A percentile compares a stretch with the other conserved stretches of the same genome.
These are phyloP conservation scores for Rhynchosporium graminicola DNA, from an alignment of 2,329 filamentous ascomycete species.

Conservation along the genomic window DNA sequence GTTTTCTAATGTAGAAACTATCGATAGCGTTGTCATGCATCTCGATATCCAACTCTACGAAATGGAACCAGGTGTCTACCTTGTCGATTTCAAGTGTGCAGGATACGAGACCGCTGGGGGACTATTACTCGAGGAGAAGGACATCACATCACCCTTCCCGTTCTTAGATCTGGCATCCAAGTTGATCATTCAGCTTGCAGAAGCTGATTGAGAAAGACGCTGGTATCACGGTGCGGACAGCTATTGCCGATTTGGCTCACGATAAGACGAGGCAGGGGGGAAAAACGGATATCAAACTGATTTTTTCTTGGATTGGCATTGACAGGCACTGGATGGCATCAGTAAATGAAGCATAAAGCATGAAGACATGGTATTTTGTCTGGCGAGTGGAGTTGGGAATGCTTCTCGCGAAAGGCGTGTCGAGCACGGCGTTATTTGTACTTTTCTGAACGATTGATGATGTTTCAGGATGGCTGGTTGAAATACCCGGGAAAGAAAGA, in stretches of 20 bases:
- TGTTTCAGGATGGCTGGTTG: slow-evolving; percentile 12
- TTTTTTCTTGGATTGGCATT: slow-evolving; percentile 8
- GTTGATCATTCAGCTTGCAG: slow-evolving; percentile 89
- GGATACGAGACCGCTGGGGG: slow-evolving; percentile 85
- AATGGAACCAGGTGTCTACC: slow-evolving; percentile 87
- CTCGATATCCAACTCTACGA: slow-evolving; percentile 96
- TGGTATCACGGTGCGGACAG: not conserved
- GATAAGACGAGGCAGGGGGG: slow-evolving; percentile 16
- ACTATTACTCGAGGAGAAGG: slow-evolving; percentile 82
- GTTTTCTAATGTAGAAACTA: slow-evolving; percentile 25
- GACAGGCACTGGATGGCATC: slow-evolving; percentile 10
- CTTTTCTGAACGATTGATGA: slow-evolving; percentile 1
- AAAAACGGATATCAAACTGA: not conserved
- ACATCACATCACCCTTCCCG: slow-evolving; percentile 91
- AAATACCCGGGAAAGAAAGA: slow-evolving; percentile 13
- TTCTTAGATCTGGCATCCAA: slow-evolving; percentile 92
- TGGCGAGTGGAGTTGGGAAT: not conserved
- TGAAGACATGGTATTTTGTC: not conserved
- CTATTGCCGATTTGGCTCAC: not conserved
- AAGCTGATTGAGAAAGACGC: slow-evolving; percentile 59
- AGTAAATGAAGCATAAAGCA: not conserved
- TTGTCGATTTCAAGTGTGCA: slow-evolving; percentile 98
- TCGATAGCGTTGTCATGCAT: slow-evolving; percentile 73
- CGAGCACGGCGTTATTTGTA: slow-evolving; percentile 9
- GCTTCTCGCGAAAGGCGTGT: not conserved